Conservation (phyloP, 176 grass and related monocot genomes). For the Triticum timopheevii region DNA sequence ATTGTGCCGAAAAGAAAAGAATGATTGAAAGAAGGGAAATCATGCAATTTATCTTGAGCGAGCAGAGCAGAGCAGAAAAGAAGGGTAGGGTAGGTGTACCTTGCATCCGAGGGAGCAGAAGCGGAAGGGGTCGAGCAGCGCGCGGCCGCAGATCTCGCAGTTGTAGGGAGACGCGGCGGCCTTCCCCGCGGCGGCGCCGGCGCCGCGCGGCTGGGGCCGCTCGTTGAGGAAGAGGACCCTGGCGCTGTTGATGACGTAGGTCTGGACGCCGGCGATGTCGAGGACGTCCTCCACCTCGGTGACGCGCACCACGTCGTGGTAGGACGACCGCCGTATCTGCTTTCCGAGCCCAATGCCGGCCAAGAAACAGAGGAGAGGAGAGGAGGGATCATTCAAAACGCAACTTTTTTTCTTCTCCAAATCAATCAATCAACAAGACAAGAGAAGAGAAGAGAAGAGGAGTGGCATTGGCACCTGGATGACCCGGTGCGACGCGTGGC, state of each 20-base stretch:
- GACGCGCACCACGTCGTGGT: constrained; percentile 80
- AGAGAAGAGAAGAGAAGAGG: not conserved
- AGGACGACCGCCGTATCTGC: constrained; percentile 76
- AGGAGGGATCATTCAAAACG: not conserved
- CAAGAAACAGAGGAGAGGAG: not conserved
- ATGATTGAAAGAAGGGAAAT: not conserved
- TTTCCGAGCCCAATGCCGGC: not conserved
- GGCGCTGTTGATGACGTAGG: constrained; percentile 93
- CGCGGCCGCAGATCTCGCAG: constrained; percentile 78
- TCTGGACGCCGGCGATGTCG: constrained; percentile 81
- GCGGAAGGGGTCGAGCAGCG: constrained; percentile 90
- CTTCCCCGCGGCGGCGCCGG: constrained; percentile 49
- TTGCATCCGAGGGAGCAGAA: constrained; percentile 99
- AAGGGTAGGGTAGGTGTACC: constrained; percentile 68
- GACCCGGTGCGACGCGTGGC: constrained; percentile 61
- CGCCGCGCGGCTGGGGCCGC: constrained; percentile 68
- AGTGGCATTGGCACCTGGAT: constrained; percentile 51
- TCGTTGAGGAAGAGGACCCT: constrained; percentile 85
- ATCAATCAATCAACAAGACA: not conserved
- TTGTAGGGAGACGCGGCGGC: constrained; percentile 51
- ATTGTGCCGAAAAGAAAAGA: not conserved
- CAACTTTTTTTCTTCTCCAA: not conserved
- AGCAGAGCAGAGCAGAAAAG: not conserved
- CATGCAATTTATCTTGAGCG: not conserved
- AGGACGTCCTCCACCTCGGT: constrained; percentile 66